Evolutionary conservation across 768 basidiomycete species (phyloP).

Genomic region (Mycena rosella): DNA sequence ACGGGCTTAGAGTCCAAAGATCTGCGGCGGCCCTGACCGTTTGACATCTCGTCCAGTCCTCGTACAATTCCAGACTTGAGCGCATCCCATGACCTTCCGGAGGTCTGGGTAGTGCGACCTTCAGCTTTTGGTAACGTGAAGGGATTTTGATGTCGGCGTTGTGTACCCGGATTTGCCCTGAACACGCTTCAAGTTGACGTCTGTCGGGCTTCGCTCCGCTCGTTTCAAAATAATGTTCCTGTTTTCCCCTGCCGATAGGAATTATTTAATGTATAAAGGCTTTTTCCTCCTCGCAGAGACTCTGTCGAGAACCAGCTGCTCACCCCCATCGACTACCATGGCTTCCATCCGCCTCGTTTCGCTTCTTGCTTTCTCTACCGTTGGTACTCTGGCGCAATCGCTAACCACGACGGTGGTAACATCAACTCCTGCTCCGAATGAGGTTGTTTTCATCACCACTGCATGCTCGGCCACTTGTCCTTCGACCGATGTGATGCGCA

Average conservation of each 20-base stretch:
- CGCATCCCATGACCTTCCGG: slow-evolving; percentile 2
- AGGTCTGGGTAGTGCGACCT: not conserved
- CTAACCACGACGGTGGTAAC: slow-evolving; percentile 12
- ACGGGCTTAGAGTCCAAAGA: slow-evolving; percentile 8
- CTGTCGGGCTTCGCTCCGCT: slow-evolving; percentile 1
- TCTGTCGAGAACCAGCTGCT: slow-evolving; percentile 7
- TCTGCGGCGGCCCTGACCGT: slow-evolving; percentile 10
- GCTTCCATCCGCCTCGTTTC: slow-evolving; percentile 8
- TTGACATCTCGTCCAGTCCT: slow-evolving; percentile 9
- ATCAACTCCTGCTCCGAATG: slow-evolving; percentile 7
- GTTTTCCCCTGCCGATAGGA: slow-evolving; percentile 5
- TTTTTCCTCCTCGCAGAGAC: slow-evolving; percentile 7
- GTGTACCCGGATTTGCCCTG: slow-evolving; percentile 8
- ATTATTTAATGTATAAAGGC: slow-evolving; percentile 15
- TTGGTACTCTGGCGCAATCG: slow-evolving; percentile 9
- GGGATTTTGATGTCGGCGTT: slow-evolving; percentile 9
- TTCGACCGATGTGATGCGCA: not conserved
- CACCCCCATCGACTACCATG: slow-evolving; percentile 12
- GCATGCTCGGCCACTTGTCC: slow-evolving; percentile 9
- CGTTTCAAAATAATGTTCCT: slow-evolving; percentile 17
- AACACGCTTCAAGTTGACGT: slow-evolving; percentile 7
- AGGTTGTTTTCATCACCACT: slow-evolving; percentile 12
- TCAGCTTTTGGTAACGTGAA: slow-evolving; percentile 7
- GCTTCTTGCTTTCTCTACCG: slow-evolving; percentile 10
- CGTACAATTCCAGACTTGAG: slow-evolving; percentile 1